Base-by-base conservation (phyloP, 1,284 basidiomycete species). In the Mycosarcoma mackinlayi region DNA sequence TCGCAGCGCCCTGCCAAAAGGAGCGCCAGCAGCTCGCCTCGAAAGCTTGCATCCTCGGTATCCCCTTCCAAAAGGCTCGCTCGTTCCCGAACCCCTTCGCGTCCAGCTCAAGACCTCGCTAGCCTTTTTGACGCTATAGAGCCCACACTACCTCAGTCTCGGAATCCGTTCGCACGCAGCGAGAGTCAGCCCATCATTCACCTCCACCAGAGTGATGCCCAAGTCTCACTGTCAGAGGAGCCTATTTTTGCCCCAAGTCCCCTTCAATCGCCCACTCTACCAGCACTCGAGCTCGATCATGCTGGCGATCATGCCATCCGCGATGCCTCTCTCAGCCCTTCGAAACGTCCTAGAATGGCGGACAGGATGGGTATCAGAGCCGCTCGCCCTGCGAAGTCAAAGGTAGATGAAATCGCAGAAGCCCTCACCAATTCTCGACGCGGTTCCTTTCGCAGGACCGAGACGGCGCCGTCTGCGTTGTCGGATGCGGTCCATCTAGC, bases 91-190 rank as follows among this genome's bases (percentile, higher is more conserved):
- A 70, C 67, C 4, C 67, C 67, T 0, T 61, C 67, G 11, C 48
- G 61, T 6, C 67, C 67, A 21, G 61, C 67, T 10, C 57, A 70
- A 38, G 67, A 70, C 18, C 61, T 70, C 33, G 33, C 51, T 25
- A 57, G 57, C 34, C 57, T 70, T 18, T 70, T 70, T 39, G 67
- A 70, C 34, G 52, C 55, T 38, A 70, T 70, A 48, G 48, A 59
- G 30, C 48, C 60, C 10, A 55, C 56, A 8, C 19, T 63, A 30
- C 52, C 52, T 23, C 56, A 39, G 9, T 14, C 57, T 24, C 61
- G 57, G 30, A 41, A 45, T 34, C 57, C 67, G 6, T 70, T 70
- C 25, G 45, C 40, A 6, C 44, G 67, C n/a, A 70, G 67, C 45
- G 67, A 64, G 37, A 70, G 67, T 31, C 53, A 56, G 27, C 67